Percentiles rank a stretch among this genome's conserved stretches.
Conservation (phyloP, 2,329 filamentous ascomycete species). For the Zymoseptoria passerinii region DNA sequence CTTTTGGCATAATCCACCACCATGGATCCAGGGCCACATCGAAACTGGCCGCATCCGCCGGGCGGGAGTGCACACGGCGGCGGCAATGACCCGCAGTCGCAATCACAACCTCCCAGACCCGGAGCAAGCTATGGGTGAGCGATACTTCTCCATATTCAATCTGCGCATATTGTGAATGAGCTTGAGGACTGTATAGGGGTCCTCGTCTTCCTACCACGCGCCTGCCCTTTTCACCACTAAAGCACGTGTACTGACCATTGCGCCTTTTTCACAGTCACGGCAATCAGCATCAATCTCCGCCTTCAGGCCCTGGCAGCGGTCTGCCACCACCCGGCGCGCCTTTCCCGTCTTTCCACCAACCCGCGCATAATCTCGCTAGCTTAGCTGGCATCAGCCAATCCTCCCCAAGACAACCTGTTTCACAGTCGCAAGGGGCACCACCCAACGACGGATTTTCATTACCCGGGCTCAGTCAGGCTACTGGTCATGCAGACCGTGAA, state of each 20-base stretch:
- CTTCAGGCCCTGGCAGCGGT: constrained; percentile 18
- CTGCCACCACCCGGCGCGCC: constrained; percentile 30
- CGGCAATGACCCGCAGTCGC: constrained; percentile 17
- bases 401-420: constrained; percentile 33
- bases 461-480: constrained; percentile 39
- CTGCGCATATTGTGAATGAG: no score
- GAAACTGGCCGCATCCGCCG: constrained; percentile 23
- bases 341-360: constrained; percentile 36
- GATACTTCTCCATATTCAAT: no score
- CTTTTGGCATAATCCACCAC: background rate
- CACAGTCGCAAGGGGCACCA: constrained; percentile 24
- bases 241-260: constrained; percentile 3
- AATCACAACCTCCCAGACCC: constrained; percentile 21
- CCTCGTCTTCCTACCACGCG: background rate
- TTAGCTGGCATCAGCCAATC: constrained; percentile 38
- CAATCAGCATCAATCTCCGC: constrained; percentile 29
- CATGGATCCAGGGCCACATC: constrained; percentile 18
- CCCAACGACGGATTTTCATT: constrained; percentile 37
- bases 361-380: constrained; percentile 38
- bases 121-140: constrained; percentile 25
- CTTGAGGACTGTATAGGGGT: background rate
- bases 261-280: constrained; percentile 11
- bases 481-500: constrained; percentile 35
- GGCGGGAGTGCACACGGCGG: constrained; percentile 20
- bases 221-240: background rate